Evolutionary conservation across 306 rosid species (phyloP), one percentile per base, ranked within the genome.

Genomic region (Leucaena leucocephala): DNA sequence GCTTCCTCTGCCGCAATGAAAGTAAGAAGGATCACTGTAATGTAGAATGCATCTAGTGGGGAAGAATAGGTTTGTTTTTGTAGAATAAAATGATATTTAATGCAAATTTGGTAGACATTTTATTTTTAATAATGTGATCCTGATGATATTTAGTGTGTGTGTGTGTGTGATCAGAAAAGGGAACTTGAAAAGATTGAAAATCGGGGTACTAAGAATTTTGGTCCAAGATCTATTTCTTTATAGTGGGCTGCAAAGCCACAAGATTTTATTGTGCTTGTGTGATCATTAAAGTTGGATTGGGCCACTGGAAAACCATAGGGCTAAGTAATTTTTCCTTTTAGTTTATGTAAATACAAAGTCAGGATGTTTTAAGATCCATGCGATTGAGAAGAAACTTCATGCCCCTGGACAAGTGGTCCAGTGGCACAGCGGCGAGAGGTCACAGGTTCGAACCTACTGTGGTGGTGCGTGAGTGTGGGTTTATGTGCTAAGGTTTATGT

Each of bases 331-430:
- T 21, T 48, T 45, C 19, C 50, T 77, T 68, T 68, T 61, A 17
- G 22, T 52, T 17, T 19, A 35, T 27, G 39, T 45, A 65, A 6
- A 63, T 55, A 83, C 74, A 42, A 27, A 48, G 49, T 48, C 45
- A 62, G 6, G 58, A 42, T 19, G 21, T 74, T 72, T 57, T 33
- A 10, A 57, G 77, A 39, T 68, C 52, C n/a, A 1, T 50, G 67
- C 71, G 40, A 38, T 75, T 69, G 68, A 48, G 68, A 68, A 68
- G 62, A 74, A 75, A 72, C 63, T 65, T 40, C 64, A 71, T 76
- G 73, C 27, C 27, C 0, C 0, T 27, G 27, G 27, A 27, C 27
- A 27, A 27, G 27, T 27, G 27, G 27, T 27, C 27, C 27, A 27
- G 27, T 27, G 27, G 27, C 27, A 27, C 27, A 27, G 27, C 27